Percentiles rank a stretch among this genome's conserved stretches.
phyloP scores from a whole-genome alignment of 768 basidiomycete species.

The Trametes cingulata region DNA sequence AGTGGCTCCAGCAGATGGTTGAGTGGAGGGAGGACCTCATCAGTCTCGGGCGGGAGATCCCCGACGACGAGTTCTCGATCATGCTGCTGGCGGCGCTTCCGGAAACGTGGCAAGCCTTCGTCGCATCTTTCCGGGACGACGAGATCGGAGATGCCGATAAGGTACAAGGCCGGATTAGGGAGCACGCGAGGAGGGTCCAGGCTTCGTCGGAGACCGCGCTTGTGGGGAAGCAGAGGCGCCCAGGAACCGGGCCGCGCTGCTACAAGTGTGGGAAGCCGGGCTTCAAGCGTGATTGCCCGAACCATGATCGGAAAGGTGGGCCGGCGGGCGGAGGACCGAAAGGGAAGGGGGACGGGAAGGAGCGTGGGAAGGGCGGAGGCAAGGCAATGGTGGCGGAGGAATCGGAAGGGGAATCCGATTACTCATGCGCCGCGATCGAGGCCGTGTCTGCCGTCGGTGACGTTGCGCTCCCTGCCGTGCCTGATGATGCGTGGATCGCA shows the following conservation, averaged over 20 bases:
- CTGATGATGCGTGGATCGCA: conserved; percentile 16
- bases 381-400: conserved; percentile 4
- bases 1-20: conserved; percentile 34
- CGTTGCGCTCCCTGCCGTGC: conserved; percentile 1
- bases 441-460: neutral
- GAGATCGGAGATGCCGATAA: neutral
- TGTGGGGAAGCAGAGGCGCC: neutral
- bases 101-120: conserved; percentile 37
- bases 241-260: neutral
- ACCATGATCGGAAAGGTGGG: neutral
- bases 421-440: conserved; percentile 5
- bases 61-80: conserved; percentile 34
- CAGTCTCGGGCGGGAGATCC: conserved; percentile 27
- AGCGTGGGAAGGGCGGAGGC: neutral
- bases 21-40: conserved; percentile 26
- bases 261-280: conserved; percentile 14
- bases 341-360: neutral
- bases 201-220: neutral
- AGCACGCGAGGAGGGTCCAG: neutral
- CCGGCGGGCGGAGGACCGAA: neutral
- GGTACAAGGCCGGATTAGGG: neutral
- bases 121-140: neutral
- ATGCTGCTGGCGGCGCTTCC: conserved; percentile 36
- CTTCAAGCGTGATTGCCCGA: conserved; percentile 8
- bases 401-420: neutral